Evolutionary conservation across 306 rosid species (phyloP).

Genomic region (Prunus fruticosa): DNA sequence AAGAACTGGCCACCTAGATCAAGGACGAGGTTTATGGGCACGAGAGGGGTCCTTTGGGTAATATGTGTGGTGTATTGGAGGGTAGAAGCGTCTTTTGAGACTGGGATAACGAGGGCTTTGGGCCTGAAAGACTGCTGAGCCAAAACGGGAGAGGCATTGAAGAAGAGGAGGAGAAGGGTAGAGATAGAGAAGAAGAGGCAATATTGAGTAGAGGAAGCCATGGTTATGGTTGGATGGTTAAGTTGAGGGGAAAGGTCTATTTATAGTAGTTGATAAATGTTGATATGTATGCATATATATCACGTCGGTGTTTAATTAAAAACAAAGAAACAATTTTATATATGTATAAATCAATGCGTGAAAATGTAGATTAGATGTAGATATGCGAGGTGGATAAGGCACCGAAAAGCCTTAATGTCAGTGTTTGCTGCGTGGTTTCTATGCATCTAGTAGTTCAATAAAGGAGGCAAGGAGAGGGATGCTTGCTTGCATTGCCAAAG

Average conservation of each 20-base stretch:
- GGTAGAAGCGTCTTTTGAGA: constrained; percentile 38
- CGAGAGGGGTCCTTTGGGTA: constrained; percentile 48
- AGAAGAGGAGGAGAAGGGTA: constrained; percentile 14
- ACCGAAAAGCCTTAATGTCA: background rate
- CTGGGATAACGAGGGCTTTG: constrained; percentile 37
- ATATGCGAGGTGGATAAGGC: background rate
- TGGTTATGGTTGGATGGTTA: background rate
- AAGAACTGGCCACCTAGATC: constrained; percentile 59
- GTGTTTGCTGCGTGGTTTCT: background rate
- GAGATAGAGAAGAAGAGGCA: background rate
- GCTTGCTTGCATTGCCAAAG: background rate
- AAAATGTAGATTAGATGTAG: background rate
- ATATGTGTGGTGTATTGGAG: constrained; percentile 48
- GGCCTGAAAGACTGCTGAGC: constrained; percentile 52
- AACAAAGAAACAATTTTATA: background rate
- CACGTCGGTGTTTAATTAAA: background rate
- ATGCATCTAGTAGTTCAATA: background rate
- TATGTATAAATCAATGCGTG: background rate
- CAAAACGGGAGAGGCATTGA: constrained; percentile 15
- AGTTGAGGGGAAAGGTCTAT: background rate
- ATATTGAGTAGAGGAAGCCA: background rate
- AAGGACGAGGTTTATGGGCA: constrained; percentile 38
- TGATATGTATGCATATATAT: background rate
- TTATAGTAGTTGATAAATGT: background rate
- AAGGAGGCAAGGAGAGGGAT: background rate